Evolutionary conservation across 768 basidiomycete species (phyloP).

Genomic region (Sistotremastrum suecicum): DNA sequence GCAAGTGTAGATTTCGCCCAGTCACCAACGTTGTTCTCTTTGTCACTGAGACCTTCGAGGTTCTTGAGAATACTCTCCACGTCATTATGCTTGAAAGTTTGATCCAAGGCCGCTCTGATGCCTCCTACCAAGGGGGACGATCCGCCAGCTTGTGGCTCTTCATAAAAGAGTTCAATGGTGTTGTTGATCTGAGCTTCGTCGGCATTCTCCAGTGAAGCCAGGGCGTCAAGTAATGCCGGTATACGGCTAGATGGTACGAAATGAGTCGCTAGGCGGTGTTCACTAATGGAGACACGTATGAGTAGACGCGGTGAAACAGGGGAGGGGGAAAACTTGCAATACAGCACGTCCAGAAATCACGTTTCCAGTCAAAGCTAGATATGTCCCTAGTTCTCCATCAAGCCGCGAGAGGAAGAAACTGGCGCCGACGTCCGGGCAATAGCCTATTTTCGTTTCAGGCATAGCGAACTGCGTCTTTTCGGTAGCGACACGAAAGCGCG

Average conservation of each 20-base stretch:
- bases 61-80: slow-evolving; percentile 57
- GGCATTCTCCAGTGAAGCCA: slow-evolving; percentile 31
- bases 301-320: background rate
- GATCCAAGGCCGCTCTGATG: slow-evolving; percentile 66
- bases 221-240: slow-evolving; percentile 51
- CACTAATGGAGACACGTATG: slow-evolving; percentile 29
- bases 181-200: slow-evolving; percentile 37
- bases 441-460: slow-evolving; percentile 93
- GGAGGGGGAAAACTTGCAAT: slow-evolving; percentile 43
- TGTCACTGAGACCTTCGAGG: slow-evolving; percentile 29
- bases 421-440: slow-evolving; percentile 86
- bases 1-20: slow-evolving; percentile 70
- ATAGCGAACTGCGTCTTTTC: slow-evolving; percentile 86
- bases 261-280: slow-evolving; percentile 89
- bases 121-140: slow-evolving; percentile 37
- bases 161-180: slow-evolving; percentile 49
- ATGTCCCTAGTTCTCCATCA: slow-evolving; percentile 90
- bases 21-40: slow-evolving; percentile 31
- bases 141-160: slow-evolving; percentile 26
- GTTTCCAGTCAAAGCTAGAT: slow-evolving; percentile 75
- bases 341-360: slow-evolving; percentile 64
- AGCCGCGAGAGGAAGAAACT: slow-evolving; percentile 79
- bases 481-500: slow-evolving; percentile 85
- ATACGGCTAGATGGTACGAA: slow-evolving; percentile 70
- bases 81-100: slow-evolving; percentile 55